Base-by-base conservation (phyloP, 768 basidiomycete genomes). In the Hemileccinum impolitum region DNA sequence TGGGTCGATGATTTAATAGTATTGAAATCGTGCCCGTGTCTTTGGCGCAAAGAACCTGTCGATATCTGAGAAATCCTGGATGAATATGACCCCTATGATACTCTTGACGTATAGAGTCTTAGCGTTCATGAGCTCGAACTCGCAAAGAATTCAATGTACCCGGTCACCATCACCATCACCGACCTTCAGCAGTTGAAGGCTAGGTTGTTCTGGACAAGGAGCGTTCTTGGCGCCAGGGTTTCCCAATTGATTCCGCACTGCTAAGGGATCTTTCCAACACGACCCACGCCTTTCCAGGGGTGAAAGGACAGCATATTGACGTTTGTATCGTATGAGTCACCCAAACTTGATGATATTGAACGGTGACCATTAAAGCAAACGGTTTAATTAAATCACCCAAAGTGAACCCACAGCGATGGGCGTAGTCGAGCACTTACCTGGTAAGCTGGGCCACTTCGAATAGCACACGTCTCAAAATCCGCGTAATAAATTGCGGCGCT, bases 1-100 rank as follows among this genome's bases (percentile, higher is more conserved):
- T 82, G 80, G 80, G 79, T 43, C 76, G 81, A 17, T 72, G 54
- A 55, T 47, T 13, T 6, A 14, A 40, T 31, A 38, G 21, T 43
- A 50, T 48, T 45, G 34, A 44, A 48, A 43, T 36, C 19, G 38
- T 8, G 35, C 31, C 34, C 6, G 25, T 37, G 37, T 51, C 39
- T 39, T 47, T 43, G 28, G 17, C 31, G 35, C 51, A 47, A 39
- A 17, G 23, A 47, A 49, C 40, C 17, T 26, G 36, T 47, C 6
- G 23, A 49, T 23, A 44, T 37, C 14, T 34, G 25, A 42, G 48
- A 14, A 25, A 45, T 47, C 41, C 28, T 38, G 13, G 28, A 47
- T 46, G 17, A 51, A 47, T 46, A 43, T 34, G 21, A 45, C 11
- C 25, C 38, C 21, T 40, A n/a, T 41, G 35, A 39, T 47, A 2